Evolutionary conservation across 2,329 filamentous ascomycete genomes (phyloP), one percentile per base, ranked within the genome.

Genomic region (Colletotrichum destructivum): DNA sequence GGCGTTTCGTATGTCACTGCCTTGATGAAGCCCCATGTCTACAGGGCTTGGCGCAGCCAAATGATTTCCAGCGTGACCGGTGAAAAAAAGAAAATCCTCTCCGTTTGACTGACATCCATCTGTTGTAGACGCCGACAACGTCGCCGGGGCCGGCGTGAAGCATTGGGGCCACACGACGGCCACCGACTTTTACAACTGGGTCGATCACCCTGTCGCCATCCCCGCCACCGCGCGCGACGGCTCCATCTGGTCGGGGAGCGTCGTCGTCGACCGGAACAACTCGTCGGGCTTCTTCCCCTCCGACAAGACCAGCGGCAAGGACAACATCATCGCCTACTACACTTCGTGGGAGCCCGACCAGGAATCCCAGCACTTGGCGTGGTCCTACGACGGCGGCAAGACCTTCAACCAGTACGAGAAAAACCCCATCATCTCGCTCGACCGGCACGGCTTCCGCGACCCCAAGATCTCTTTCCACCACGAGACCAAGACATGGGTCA

Each of bases 81-180:
- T 55, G 51, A 40, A 65, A 31, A 26, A 6, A 26, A 26, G 6
- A 6, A 31, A 31, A 1, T 1, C 8, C 31, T 1, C 31, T 35
- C n/a, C 12, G n/a, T 16, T n/a, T 16, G 18, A 15, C 67, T 69
- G 38, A 70, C 57, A 35, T 42, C 16, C 1, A 13, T 6, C 6
- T 35, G 4, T 23, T 26, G 38, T 13, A 72, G 70, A 72, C 52
- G 5, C 66, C 56, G 84, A 76, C 2, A 79, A 81, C 5, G 83
- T 88, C 0, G 86, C 78, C 80, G 89, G 88, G 0, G 89, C 90
- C 69, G 87, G 61, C 16, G 70, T 71, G 23, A 72, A 91, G 76
- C 88, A 92, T 75, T 92, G 90, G 90, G 90, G 90, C 11, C 90
- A 92, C 76, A 89, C 90, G 2, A 92, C 90, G 2, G 89, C 87